A percentile compares a stretch with the other conserved stretches of the same genome.
Conservation (phyloP, 371 early-diverging fungal genomes). For the Mucor mucedo region DNA sequence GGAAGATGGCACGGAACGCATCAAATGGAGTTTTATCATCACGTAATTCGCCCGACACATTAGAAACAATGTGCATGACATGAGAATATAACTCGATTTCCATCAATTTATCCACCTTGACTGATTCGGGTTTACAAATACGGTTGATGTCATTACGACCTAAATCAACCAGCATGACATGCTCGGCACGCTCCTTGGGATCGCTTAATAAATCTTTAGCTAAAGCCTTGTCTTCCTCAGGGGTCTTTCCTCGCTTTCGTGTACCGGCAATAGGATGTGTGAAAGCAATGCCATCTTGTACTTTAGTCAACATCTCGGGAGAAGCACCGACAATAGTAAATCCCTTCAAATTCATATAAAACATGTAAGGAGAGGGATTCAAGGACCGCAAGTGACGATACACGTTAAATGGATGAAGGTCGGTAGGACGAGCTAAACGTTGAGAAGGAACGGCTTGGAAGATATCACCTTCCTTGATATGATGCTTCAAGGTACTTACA, state of each 20-base stretch:
- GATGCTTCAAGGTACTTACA: slow-evolving; percentile 85
- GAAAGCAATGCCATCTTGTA: slow-evolving; percentile 81
- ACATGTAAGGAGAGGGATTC: slow-evolving; percentile 99
- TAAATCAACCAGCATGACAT: slow-evolving; percentile 98
- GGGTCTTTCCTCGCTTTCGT: slow-evolving; percentile 83
- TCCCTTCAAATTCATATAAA: slow-evolving; percentile 89
- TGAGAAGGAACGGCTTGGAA: slow-evolving; percentile 97
- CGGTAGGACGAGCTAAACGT: slow-evolving; percentile 83
- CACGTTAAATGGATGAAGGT: slow-evolving; percentile 95
- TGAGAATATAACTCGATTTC: slow-evolving; percentile 94
- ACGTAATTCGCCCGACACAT: slow-evolving; percentile 89
- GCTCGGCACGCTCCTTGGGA: slow-evolving; percentile 94
- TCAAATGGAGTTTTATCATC: slow-evolving; percentile 90
- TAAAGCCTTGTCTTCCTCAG: slow-evolving; percentile 82
- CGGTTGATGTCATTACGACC: slow-evolving; percentile 97
- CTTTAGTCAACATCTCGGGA: slow-evolving; percentile 96
- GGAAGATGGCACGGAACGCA: slow-evolving; percentile 96
- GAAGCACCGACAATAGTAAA: slow-evolving; percentile 97
- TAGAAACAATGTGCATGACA: slow-evolving; percentile 97
- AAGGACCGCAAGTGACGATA: slow-evolving; percentile 93
- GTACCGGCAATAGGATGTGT: slow-evolving; percentile 98
- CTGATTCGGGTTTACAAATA: slow-evolving; percentile 89
- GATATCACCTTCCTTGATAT: slow-evolving; percentile 94
- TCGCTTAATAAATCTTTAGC: slow-evolving; percentile 85
- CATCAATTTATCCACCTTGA: slow-evolving; percentile 95